Conservation (phyloP, 345 rosid species). For the Eucalyptus erythrocorys region DNA sequence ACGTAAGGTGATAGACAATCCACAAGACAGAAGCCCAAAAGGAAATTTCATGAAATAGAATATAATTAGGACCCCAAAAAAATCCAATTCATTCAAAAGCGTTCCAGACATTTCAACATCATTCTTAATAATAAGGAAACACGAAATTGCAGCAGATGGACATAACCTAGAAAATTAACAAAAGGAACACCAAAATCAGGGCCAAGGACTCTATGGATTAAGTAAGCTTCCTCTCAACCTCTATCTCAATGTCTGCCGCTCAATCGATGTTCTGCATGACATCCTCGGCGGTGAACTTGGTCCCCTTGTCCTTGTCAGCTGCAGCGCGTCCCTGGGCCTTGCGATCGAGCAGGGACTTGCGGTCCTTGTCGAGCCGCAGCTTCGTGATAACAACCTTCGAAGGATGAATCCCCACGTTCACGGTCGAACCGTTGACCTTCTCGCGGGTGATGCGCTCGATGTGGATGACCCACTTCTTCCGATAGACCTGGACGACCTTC, state of each 20-base stretch:
- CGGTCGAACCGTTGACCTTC: slow-evolving; percentile 10
- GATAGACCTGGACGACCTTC: slow-evolving; percentile 8
- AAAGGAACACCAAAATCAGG: neutral
- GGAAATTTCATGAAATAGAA: neutral
- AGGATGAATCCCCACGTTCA: slow-evolving; percentile 1
- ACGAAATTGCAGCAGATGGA: neutral
- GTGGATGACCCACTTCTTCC: slow-evolving; percentile 13
- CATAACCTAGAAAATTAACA: neutral
- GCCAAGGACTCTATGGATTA: neutral
- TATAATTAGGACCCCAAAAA: neutral
- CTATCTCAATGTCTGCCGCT: neutral
- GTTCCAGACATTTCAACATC: neutral
- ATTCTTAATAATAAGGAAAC: neutral
- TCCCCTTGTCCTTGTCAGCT: slow-evolving; percentile 9
- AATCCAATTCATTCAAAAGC: neutral
- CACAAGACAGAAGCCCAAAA: neutral
- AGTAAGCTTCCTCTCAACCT: neutral
- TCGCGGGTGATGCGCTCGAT: slow-evolving; percentile 8
- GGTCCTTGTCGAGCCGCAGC: slow-evolving; percentile 4
- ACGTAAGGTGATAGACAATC: neutral
- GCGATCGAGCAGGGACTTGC: slow-evolving; percentile 6
- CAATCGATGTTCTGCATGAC: neutral
- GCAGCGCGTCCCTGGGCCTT: slow-evolving; percentile 8
- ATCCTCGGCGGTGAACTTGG: slow-evolving; percentile 8
- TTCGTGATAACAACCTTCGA: slow-evolving; percentile 5